Percentiles rank a stretch among this genome's conserved stretches.
These are phyloP conservation scores for Nicotiana attenuata DNA, from an alignment of 257 asterid genomes.

Conservation along the genomic window DNA sequence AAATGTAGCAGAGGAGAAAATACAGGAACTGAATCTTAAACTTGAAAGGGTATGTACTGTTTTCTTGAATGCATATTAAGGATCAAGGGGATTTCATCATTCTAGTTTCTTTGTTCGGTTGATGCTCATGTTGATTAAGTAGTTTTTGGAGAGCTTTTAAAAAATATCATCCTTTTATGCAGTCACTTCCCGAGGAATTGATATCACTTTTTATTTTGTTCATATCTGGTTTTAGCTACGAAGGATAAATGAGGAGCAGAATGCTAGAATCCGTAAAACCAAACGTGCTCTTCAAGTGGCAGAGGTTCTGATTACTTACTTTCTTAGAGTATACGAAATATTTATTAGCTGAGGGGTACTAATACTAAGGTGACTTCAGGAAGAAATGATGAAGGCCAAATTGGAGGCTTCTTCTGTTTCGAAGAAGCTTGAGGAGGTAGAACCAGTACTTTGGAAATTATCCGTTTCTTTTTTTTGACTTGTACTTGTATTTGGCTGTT, in stretches of 20 bases:
- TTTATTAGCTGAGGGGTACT: slow-evolving; percentile 10
- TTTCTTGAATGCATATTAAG: slow-evolving; percentile 1
- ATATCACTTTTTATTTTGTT: not conserved
- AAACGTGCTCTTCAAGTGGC: slow-evolving; percentile 41
- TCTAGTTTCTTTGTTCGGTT: not conserved
- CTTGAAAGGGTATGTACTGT: slow-evolving; percentile 34
- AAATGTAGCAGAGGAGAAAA: slow-evolving; percentile 30
- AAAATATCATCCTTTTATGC: not conserved
- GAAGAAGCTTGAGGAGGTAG: slow-evolving; percentile 35
- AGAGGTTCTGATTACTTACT: slow-evolving; percentile 29
- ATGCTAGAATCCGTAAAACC: slow-evolving; percentile 31
- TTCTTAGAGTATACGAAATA: not conserved
- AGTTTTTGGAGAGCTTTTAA: not conserved
- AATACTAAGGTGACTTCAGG: slow-evolving; percentile 28
- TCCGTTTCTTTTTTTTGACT: not conserved
- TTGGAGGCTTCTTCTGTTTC: slow-evolving; percentile 33
- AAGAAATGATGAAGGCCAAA: slow-evolving; percentile 45
- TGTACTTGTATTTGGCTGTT: not conserved
- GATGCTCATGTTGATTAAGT: not conserved
- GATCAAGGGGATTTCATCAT: not conserved
- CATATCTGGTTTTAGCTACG: slow-evolving; percentile 26
- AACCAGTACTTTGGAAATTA: not conserved
- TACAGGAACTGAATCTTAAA: slow-evolving; percentile 31
- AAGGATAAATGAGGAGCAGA: slow-evolving; percentile 35
- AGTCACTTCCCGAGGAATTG: not conserved